phyloP scores from a whole-genome alignment of 1,284 basidiomycete species.

The Xanthoconium separans region DNA sequence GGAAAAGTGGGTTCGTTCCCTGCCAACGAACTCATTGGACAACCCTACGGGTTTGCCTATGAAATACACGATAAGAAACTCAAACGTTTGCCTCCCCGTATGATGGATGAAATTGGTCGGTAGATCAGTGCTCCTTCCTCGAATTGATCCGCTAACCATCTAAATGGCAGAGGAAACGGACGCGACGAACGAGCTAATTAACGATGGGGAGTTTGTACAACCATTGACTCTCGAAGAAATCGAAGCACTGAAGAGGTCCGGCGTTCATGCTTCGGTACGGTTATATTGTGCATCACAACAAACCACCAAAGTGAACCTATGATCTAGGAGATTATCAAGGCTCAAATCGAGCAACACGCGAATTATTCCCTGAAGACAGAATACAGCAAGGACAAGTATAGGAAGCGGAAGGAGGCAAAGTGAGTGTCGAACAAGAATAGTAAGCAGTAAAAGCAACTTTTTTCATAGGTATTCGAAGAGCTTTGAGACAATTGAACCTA shows the following conservation, averaged over 20 bases:
- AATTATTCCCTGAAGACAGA: constrained; percentile 92
- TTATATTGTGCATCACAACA: constrained; percentile 5
- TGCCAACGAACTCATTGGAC: constrained; percentile 65
- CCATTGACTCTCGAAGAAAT: constrained; percentile 82
- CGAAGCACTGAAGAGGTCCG: constrained; percentile 73
- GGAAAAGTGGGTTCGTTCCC: constrained; percentile 76
- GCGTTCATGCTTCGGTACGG: constrained; percentile 69
- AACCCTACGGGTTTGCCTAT: constrained; percentile 76
- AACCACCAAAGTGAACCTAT: constrained; percentile 9
- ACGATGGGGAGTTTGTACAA: constrained; percentile 76
- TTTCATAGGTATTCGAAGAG: constrained; percentile 77
- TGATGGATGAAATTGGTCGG: constrained; percentile 72
- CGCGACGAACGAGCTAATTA: constrained; percentile 87
- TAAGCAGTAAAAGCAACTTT: constrained; percentile 4
- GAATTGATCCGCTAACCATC: constrained; percentile 9
- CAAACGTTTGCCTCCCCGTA: constrained; percentile 56
- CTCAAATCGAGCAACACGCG: constrained; percentile 88
- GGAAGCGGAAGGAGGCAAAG: constrained; percentile 94
- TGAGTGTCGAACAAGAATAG: constrained; percentile 36
- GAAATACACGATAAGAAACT: constrained; percentile 73
- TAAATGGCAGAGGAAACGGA: constrained; percentile 75
- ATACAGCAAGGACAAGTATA: constrained; percentile 96
- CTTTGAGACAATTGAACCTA: constrained; percentile 89
- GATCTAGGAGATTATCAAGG: constrained; percentile 85
- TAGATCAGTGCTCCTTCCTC: constrained; percentile 17